phyloP scores from a whole-genome alignment of 306 rosid genomes.

The Citrullus colocynthis region DNA sequence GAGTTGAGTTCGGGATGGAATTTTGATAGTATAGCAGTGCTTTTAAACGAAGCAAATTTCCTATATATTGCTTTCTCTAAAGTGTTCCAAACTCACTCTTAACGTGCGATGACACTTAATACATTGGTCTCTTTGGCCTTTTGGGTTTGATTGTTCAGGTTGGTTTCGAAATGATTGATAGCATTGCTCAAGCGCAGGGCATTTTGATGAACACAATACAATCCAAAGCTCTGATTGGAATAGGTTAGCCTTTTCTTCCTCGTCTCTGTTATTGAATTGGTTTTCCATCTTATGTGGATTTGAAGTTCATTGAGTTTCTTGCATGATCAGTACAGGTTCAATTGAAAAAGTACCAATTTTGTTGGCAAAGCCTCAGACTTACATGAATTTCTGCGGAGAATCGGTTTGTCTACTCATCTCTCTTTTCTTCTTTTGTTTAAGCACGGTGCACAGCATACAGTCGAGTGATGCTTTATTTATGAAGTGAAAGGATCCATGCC shows the following conservation, averaged over 20 bases:
- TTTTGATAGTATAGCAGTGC: background rate
- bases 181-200: conserved; percentile 47
- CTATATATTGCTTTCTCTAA: background rate
- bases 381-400: conserved; percentile 88
- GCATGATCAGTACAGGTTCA: conserved; percentile 55
- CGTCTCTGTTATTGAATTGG: background rate
- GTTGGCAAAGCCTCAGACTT: conserved; percentile 85
- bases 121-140: background rate
- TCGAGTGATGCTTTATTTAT: background rate
- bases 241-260: conserved; percentile 33
- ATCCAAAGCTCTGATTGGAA: conserved; percentile 83
- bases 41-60: background rate
- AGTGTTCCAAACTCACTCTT: background rate
- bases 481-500: background rate
- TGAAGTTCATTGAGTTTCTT: conserved; percentile 15
- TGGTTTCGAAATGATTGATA: conserved; percentile 85
- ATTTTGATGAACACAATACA: conserved; percentile 77
- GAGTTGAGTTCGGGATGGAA: background rate
- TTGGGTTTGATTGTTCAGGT: conserved; percentile 30
- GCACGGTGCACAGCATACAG: background rate
- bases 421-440: background rate
- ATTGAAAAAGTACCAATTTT: conserved; percentile 83
- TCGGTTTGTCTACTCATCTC: conserved; percentile 43
- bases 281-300: background rate
- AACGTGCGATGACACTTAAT: background rate